Percentiles rank a stretch among this genome's conserved stretches.
phyloP scores from a whole-genome alignment of 2,329 filamentous ascomycete species.

The Pseudodiploospora longispora region DNA sequence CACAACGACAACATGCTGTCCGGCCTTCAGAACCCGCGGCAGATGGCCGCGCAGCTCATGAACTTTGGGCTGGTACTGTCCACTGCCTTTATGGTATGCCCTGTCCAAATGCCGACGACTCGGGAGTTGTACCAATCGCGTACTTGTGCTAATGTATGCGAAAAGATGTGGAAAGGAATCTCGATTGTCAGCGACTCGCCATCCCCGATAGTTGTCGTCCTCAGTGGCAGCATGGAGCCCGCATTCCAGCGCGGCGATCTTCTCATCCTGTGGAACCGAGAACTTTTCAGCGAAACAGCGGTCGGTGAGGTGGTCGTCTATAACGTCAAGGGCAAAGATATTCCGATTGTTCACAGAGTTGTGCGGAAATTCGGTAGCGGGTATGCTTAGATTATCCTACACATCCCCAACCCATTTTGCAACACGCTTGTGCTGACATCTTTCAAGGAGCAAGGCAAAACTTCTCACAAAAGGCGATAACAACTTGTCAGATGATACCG shows the following conservation, averaged over 20 bases:
- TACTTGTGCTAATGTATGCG: constrained; percentile 11
- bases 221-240: constrained; percentile 77
- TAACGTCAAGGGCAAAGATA: constrained; percentile 88
- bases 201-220: constrained; percentile 74
- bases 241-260: constrained; percentile 74
- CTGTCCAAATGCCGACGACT: neutral
- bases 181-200: constrained; percentile 69
- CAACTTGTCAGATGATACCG: constrained; percentile 87
- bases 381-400: constrained; percentile 20
- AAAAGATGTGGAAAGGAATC: constrained; percentile 76
- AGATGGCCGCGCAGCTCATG: constrained; percentile 71
- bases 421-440: constrained; percentile 6
- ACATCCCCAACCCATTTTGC: neutral
- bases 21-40: constrained; percentile 65
- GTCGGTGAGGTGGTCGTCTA: constrained; percentile 55
- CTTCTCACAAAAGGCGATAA: constrained; percentile 97
- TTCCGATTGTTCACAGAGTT: constrained; percentile 92
- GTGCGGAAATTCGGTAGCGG: constrained; percentile 64
- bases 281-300: constrained; percentile 45
- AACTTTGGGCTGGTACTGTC: constrained; percentile 88
- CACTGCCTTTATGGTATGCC: constrained; percentile 75
- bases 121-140: neutral
- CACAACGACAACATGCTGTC: constrained; percentile 51
- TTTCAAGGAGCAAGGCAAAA: constrained; percentile 45
- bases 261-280: constrained; percentile 69